Evolutionary conservation across 176 grass and related monocot genomes (phyloP).

Genomic region (Microstegium vimineum): DNA sequence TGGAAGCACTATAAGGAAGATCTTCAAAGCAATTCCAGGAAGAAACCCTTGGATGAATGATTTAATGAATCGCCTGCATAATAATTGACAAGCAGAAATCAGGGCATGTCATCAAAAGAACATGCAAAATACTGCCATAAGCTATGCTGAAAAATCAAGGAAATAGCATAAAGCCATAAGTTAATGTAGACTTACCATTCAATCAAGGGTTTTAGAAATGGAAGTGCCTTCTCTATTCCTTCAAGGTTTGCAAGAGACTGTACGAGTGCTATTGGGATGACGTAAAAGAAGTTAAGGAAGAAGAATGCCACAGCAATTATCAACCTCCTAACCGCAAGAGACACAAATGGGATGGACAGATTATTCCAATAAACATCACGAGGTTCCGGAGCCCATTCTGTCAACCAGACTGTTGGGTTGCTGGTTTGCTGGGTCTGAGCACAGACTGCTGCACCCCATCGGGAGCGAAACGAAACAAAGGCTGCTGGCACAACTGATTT

Average conservation of each 20-base stretch:
- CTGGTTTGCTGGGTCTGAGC: slow-evolving; percentile 97
- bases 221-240: slow-evolving; percentile 71
- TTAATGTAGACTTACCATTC: slow-evolving; percentile 54
- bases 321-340: slow-evolving; percentile 62
- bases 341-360: slow-evolving; percentile 89
- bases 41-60: slow-evolving; percentile 98
- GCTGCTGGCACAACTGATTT: slow-evolving; percentile 60
- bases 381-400: slow-evolving; percentile 96
- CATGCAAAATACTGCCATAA: slow-evolving; percentile 8
- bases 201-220: slow-evolving; percentile 83
- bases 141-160: background rate
- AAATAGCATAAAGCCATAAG: background rate
- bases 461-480: slow-evolving; percentile 89
- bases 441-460: slow-evolving; percentile 95
- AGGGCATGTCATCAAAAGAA: slow-evolving; percentile 9
- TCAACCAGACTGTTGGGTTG: slow-evolving; percentile 87
- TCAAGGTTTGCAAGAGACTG: slow-evolving; percentile 91
- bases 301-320: slow-evolving; percentile 86
- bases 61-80: slow-evolving; percentile 55
- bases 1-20: slow-evolving; percentile 94
- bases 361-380: slow-evolving; percentile 95
- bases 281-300: slow-evolving; percentile 92
- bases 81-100: slow-evolving; percentile 28
- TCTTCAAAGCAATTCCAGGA: slow-evolving; percentile 89
- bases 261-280: slow-evolving; percentile 72